Conservation (phyloP, 805 yeast genomes). For the Candida sanyiensis region DNA sequence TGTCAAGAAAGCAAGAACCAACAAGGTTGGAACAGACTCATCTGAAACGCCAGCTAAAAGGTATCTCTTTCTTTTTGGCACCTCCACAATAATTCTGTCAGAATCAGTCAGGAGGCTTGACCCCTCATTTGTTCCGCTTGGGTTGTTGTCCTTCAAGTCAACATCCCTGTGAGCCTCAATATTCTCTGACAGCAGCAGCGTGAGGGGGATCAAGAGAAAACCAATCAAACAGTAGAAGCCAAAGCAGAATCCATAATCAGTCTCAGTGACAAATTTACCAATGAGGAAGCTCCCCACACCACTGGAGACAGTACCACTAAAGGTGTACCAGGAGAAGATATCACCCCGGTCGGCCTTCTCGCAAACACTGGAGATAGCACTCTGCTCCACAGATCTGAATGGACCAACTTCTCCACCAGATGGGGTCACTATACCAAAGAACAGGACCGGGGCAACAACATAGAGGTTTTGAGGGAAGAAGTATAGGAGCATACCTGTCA, state of each 20-base stretch:
- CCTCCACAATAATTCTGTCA: background rate
- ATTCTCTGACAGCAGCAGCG: slow-evolving; percentile 8
- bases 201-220: slow-evolving; percentile 1
- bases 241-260: slow-evolving; percentile 13
- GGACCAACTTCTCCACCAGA: slow-evolving; percentile 58
- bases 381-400: slow-evolving; percentile 51
- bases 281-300: slow-evolving; percentile 41
- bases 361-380: slow-evolving; percentile 43
- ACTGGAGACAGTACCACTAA: slow-evolving; percentile 41
- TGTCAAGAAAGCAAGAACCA: slow-evolving; percentile 34
- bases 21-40: slow-evolving; percentile 23
- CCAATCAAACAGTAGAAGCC: slow-evolving; percentile 12
- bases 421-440: slow-evolving; percentile 50
- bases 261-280: slow-evolving; percentile 29
- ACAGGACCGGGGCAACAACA: slow-evolving; percentile 34
- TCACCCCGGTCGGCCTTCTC: slow-evolving; percentile 41
- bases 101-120: slow-evolving; percentile 1
- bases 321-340: slow-evolving; percentile 52
- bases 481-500: slow-evolving; percentile 39
- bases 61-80: background rate
- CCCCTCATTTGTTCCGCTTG: background rate
- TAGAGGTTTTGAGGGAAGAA: slow-evolving; percentile 27
- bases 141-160: background rate
- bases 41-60: slow-evolving; percentile 16
- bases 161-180: slow-evolving; percentile 16